Evolutionary conservation across 768 basidiomycete genomes (phyloP).

Genomic region (Xerocomus potaroensis): DNA sequence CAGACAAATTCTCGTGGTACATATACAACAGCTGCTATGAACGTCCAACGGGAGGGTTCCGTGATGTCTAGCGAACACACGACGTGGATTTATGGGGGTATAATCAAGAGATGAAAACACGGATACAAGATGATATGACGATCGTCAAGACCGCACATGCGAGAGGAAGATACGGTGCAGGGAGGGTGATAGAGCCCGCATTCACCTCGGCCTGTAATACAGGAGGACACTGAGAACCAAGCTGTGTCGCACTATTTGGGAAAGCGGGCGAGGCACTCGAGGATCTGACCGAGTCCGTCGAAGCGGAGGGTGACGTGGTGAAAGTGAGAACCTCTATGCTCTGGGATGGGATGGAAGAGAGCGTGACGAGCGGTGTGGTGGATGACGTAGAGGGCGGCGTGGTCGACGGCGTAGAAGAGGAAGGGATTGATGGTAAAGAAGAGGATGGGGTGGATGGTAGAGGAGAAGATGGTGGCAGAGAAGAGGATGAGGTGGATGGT

Average conservation of each 20-base stretch:
- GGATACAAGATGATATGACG: slow-evolving; percentile 22
- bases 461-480: background rate
- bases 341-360: background rate
- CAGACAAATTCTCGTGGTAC: background rate
- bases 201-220: slow-evolving; percentile 1
- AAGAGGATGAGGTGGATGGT: too few relatives aligned
- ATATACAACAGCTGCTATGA: background rate
- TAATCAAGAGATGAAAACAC: slow-evolving; percentile 24
- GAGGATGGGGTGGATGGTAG: background rate
- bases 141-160: slow-evolving; percentile 24
- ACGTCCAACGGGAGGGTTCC: background rate
- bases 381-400: background rate
- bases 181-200: slow-evolving; percentile 7
- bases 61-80: background rate
- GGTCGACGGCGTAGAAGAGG: background rate
- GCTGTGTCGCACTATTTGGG: slow-evolving; percentile 16
- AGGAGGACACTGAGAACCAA: slow-evolving; percentile 24
- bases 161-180: slow-evolving; percentile 9
- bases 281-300: background rate
- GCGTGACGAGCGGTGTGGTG: background rate
- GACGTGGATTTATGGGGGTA: background rate
- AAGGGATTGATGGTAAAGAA: background rate
- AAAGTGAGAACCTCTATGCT: background rate
- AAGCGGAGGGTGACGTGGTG: background rate
- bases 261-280: background rate